Evolutionary conservation across 2,329 filamentous ascomycete species (phyloP).

Genomic region (Epicoccum sorghinum): DNA sequence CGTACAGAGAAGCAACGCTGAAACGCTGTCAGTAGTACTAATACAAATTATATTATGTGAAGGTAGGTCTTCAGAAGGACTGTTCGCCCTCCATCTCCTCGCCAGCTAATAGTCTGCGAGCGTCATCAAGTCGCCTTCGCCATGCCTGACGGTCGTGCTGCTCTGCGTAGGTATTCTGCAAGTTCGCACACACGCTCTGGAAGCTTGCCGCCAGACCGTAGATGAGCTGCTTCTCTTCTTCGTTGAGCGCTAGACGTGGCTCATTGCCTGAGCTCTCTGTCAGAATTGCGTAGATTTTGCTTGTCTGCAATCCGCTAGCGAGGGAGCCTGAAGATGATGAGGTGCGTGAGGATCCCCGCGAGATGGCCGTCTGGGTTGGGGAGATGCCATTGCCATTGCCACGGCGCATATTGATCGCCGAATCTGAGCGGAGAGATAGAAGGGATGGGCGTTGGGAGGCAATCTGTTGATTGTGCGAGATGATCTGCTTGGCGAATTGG

Average conservation of each 20-base stretch:
- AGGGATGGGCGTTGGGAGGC: conserved; percentile 22
- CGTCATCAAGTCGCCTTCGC: conserved; percentile 75
- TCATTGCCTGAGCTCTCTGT: conserved; percentile 43
- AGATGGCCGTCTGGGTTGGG: conserved; percentile 37
- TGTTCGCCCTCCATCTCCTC: conserved; percentile 51
- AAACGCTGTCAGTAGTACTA: conserved; percentile 16
- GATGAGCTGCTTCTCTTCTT: conserved; percentile 62
- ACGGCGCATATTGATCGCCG: conserved; percentile 41
- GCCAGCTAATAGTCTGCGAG: conserved; percentile 75
- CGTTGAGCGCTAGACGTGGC: conserved; percentile 50
- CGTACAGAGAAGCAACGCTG: conserved; percentile 16
- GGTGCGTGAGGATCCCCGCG: conserved; percentile 35
- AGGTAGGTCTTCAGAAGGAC: conserved; percentile 25
- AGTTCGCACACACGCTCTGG: conserved; percentile 58
- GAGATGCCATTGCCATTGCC: conserved; percentile 29
- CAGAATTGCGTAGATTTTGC: conserved; percentile 51
- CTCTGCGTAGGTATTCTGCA: conserved; percentile 57
- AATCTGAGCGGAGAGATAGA: conserved; percentile 39
- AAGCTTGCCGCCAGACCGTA: conserved; percentile 60
- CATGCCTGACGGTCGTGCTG: conserved; percentile 66
- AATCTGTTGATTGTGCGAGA: conserved; percentile 29
- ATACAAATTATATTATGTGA: conserved; percentile 39
- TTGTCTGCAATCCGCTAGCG: conserved; percentile 45
- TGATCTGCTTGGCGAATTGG: conserved; percentile 44
- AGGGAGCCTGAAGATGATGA: conserved; percentile 40